Evolutionary conservation across 352 stramenopile genomes (phyloP).

Genomic region (Lagenidium giganteum): DNA sequence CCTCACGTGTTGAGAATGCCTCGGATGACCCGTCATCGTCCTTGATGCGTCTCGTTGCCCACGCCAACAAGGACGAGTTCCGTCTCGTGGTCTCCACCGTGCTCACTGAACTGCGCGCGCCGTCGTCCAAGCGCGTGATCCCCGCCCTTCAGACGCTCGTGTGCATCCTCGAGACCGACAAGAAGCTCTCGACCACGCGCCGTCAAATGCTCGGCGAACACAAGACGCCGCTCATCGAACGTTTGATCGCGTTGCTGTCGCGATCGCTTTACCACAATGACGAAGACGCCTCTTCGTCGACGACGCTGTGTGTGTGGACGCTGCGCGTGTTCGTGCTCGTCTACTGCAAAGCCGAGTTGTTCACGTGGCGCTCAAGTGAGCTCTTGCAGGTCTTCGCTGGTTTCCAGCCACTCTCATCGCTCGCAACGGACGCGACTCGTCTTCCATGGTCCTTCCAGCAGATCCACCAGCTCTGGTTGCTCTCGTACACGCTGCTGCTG

Average conservation of each 20-base stretch:
- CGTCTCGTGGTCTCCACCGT: slow-evolving; percentile 54
- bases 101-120: slow-evolving; percentile 39
- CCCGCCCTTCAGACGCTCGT: slow-evolving; percentile 45
- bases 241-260: slow-evolving; percentile 41
- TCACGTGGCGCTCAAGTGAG: slow-evolving; percentile 72
- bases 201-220: slow-evolving; percentile 38
- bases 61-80: slow-evolving; percentile 71
- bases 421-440: slow-evolving; percentile 21
- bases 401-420: slow-evolving; percentile 50
- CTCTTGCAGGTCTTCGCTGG: slow-evolving; percentile 60
- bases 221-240: slow-evolving; percentile 45
- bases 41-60: slow-evolving; percentile 26
- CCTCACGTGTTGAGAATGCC: not conserved
- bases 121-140: slow-evolving; percentile 33
- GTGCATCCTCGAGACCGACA: slow-evolving; percentile 51
- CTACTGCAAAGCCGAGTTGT: slow-evolving; percentile 76
- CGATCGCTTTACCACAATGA: slow-evolving; percentile 18
- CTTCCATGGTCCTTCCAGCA: slow-evolving; percentile 22
- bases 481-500: slow-evolving; percentile 74
- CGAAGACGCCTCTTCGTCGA: not conserved
- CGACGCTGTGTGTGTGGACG: slow-evolving; percentile 35
- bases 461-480: slow-evolving; percentile 68
- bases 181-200: slow-evolving; percentile 46
- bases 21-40: not conserved
- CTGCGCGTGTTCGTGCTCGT: slow-evolving; percentile 58